Base-by-base conservation (phyloP, 2,329 filamentous ascomycete genomes). In the Exserohilum turcica region DNA sequence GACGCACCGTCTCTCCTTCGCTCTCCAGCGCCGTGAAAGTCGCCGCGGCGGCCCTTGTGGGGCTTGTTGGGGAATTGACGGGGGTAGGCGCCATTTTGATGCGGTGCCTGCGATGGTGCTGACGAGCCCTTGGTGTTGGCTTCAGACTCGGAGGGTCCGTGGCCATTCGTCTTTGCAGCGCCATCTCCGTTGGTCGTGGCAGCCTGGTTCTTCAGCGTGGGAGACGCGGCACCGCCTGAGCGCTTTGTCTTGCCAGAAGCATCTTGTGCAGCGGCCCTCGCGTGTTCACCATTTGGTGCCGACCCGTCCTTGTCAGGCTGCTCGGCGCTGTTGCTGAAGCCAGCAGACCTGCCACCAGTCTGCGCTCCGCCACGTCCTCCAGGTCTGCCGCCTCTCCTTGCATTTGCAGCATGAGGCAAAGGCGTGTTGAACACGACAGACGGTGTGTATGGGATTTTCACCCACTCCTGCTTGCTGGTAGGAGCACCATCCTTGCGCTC, bases 351-450 rank as follows among this genome's bases (percentile, higher is more conserved):
- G 54, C 78, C 74, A 57, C 84, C 81, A 63, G 82, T 82, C 68
- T 85, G 82, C 49, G 80, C 76, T 47, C 80, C 76, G 65, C 83
- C 78, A 56, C 84, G 82, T 47, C 83, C 82, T 64, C 82, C 78
- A 51, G 82, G 78, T 44, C 79, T 76, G 8, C 72, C 73, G 36
- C 73, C 73, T 61, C 73, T 65, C 19, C 73, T 66, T 3, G 67
- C 56, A 57, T 77, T 71, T 21, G 70, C 66, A 36, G 74, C 71
- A 28, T 64, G 74, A n/a, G 87, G 86, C 35, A 96, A 74, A 24
- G 89, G 91, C 0, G 94, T 97, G 72, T 91, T 89, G 75, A 96
- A 97, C 52, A 87, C 87, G 43, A 94, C 91, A 12, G 86, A 88
- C 7, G 92, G 93, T 10, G 90, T 91, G 67, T 92, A 93, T 29